These are phyloP conservation scores for Opeltia flavorubescens DNA, from an alignment of 495 filamentous ascomycete species.

Conservation along the genomic window DNA sequence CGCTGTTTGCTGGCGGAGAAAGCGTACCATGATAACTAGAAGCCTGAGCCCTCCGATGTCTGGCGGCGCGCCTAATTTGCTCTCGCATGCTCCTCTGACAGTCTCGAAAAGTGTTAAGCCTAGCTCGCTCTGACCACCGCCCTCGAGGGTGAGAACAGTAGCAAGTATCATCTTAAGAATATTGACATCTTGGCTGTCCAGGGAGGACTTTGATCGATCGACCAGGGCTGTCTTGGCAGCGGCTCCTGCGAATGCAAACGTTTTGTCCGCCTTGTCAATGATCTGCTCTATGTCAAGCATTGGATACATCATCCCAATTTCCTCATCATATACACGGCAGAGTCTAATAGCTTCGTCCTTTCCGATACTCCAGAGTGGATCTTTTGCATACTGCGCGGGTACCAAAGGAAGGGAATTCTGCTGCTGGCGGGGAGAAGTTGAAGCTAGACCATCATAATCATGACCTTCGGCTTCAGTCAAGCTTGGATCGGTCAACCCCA, in stretches of 20 bases:
- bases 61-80: slow-evolving; percentile 49
- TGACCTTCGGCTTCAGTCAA: slow-evolving; percentile 38
- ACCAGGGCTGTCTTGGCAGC: slow-evolving; percentile 43
- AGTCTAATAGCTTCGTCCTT: slow-evolving; percentile 64
- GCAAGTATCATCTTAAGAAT: slow-evolving; percentile 71
- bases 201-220: slow-evolving; percentile 36
- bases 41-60: slow-evolving; percentile 60
- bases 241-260: slow-evolving; percentile 61
- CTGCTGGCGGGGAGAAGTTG: slow-evolving; percentile 36
- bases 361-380: slow-evolving; percentile 65
- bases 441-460: slow-evolving; percentile 42
- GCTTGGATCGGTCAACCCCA: slow-evolving; percentile 55
- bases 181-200: slow-evolving; percentile 54
- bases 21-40: slow-evolving; percentile 50
- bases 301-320: slow-evolving; percentile 81
- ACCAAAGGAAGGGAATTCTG: slow-evolving; percentile 19
- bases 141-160: slow-evolving; percentile 57
- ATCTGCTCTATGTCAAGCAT: slow-evolving; percentile 57
- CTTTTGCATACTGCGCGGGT: slow-evolving; percentile 35
- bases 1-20: not conserved
- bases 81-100: slow-evolving; percentile 54
- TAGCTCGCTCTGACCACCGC: slow-evolving; percentile 58
- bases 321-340: slow-evolving; percentile 64
- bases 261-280: slow-evolving; percentile 44
- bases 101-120: slow-evolving; percentile 56